Base-by-base conservation (phyloP, 257 asterid genomes). In the Salvia miltiorrhiza region DNA sequence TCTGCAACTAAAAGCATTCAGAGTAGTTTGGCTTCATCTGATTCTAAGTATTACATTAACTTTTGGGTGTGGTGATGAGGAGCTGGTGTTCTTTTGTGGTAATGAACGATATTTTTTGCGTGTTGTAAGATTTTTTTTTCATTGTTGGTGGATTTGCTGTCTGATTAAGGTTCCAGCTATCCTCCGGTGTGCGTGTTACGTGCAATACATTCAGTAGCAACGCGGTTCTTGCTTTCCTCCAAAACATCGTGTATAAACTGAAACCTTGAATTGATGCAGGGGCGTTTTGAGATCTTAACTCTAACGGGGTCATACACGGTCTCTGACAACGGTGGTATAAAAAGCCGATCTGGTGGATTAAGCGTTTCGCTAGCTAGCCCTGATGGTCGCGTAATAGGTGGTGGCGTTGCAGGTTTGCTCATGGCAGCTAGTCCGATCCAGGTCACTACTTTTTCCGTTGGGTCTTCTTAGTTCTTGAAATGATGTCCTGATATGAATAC, bases 301-400 rank as follows among this genome's bases (percentile, higher is more conserved):
- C 80, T 93, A 12, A 83, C 96, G 0, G 97, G 96, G 24, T 93
- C 99, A 0, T 87, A 70, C 80, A 85, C 90, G n/a, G 64, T 79
- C 23, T 75, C 92, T 20, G 99, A 88, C 57, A 84, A 72, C 11
- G 85, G 87, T 33, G 96, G 91, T 64, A 83, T 82, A 54, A 87
- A 76, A 67, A 83, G 87, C 53, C 86, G 90, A 71, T 62, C 91
- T 0, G 99, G 97, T 23, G 97, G 98, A 77, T 63, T 93, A 73
- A 93, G 96, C 21, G 96, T 90, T 37, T 85, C 98, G 0, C 44
- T 93, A 67, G 97, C 97, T 56, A 91, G 96, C 59, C 86, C 97
- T 3, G 96, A 90, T 72, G 99, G 99, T 0, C 95, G 96, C 5
- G 91, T 93, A 13, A 89, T 93, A 41, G 99, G 99, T 30, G 99